Evolutionary conservation across 495 filamentous ascomycete species (phyloP).

Genomic region (Lepraria neglecta): DNA sequence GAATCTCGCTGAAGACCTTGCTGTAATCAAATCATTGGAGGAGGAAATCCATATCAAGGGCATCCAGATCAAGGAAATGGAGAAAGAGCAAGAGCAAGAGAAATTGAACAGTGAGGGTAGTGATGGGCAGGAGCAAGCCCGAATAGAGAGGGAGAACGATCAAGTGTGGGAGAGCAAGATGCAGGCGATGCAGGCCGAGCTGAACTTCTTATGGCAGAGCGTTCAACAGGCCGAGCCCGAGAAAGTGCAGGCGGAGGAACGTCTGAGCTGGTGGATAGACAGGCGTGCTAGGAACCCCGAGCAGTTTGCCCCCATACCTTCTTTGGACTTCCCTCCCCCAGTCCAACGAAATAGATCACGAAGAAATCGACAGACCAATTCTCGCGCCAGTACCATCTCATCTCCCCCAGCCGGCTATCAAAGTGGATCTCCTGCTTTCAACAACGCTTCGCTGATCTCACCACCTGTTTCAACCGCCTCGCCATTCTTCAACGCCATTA

Average conservation of each 20-base stretch:
- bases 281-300: slow-evolving; percentile 41
- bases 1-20: slow-evolving; percentile 47
- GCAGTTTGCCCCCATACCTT: slow-evolving; percentile 38
- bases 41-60: slow-evolving; percentile 58
- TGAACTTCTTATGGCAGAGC: slow-evolving; percentile 44
- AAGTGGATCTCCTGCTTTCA: slow-evolving; percentile 38
- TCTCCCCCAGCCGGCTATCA: slow-evolving; percentile 40
- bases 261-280: slow-evolving; percentile 44
- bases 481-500: slow-evolving; percentile 56
- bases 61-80: slow-evolving; percentile 55
- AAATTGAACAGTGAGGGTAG: slow-evolving; percentile 47
- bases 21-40: slow-evolving; percentile 51
- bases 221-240: slow-evolving; percentile 45
- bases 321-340: slow-evolving; percentile 40
- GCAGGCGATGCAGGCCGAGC: slow-evolving; percentile 44
- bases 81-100: slow-evolving; percentile 58
- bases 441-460: slow-evolving; percentile 43
- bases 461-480: slow-evolving; percentile 43
- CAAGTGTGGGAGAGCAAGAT: slow-evolving; percentile 49
- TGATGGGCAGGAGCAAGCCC: slow-evolving; percentile 41
- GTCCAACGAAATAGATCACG: slow-evolving; percentile 40
- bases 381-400: slow-evolving; percentile 44
- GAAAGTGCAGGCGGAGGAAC: slow-evolving; percentile 49
- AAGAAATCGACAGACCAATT: slow-evolving; percentile 45
- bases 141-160: slow-evolving; percentile 53